These are phyloP conservation scores for Mycena venus DNA, from an alignment of 768 basidiomycete genomes.

Conservation along the genomic window DNA sequence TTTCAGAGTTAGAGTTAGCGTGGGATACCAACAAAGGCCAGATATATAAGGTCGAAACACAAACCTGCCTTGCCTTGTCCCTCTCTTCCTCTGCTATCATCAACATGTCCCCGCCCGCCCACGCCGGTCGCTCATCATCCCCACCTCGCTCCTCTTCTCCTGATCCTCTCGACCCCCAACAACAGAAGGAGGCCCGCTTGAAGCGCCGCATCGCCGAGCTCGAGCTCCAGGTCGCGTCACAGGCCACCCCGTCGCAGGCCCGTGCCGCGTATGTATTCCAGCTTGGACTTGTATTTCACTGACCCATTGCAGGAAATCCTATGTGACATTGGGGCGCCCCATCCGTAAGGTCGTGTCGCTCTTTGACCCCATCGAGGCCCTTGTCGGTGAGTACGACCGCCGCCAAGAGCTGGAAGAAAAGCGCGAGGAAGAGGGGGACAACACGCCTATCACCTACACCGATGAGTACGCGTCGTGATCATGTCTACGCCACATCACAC, in stretches of 20 bases:
- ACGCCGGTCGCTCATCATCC: background rate
- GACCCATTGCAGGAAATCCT: background rate
- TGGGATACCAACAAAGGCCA: constrained; percentile 6
- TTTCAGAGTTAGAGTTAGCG: background rate
- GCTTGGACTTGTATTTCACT: background rate
- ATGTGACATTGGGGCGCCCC: background rate
- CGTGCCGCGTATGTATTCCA: background rate
- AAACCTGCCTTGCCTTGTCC: background rate
- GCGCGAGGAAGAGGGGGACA: background rate
- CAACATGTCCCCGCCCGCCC: background rate
- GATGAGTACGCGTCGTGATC: background rate
- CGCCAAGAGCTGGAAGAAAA: background rate
- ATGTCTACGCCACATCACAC: background rate
- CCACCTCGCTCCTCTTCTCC: background rate
- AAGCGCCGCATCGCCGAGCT: constrained; percentile 11
- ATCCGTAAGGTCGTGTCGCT: constrained; percentile 1
- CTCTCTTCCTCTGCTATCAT: background rate
- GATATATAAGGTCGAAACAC: constrained; percentile 1
- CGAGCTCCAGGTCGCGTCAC: background rate
- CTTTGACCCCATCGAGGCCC: background rate
- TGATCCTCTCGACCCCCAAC: background rate
- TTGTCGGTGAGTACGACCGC: background rate
- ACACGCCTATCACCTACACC: background rate
- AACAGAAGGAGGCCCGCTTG: background rate
- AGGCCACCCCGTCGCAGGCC: background rate